Evolutionary conservation across 2,329 filamentous ascomycete species (phyloP).

Genomic region (Aspergillus versicolor): DNA sequence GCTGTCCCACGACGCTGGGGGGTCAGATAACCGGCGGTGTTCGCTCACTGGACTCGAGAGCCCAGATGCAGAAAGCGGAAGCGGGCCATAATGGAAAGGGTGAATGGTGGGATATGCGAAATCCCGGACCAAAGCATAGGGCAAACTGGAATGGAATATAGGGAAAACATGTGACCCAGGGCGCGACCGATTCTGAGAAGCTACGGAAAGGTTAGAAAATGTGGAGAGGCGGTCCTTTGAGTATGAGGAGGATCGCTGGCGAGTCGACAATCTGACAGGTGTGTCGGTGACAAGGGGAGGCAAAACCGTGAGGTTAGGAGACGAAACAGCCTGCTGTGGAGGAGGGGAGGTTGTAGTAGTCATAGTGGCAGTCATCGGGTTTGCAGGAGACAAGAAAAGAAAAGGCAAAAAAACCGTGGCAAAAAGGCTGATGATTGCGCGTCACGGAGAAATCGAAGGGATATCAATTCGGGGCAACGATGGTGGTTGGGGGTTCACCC

Average conservation of each 20-base stretch:
- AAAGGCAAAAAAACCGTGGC: constrained; percentile 7
- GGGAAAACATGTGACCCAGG: constrained; percentile 80
- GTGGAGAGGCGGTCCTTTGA: constrained; percentile 80
- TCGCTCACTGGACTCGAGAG: constrained; percentile 84
- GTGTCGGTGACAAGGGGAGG: constrained; percentile 54
- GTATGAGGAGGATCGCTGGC: constrained; percentile 71
- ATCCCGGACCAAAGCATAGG: constrained; percentile 90
- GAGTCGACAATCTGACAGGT: constrained; percentile 57
- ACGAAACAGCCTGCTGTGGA: constrained; percentile 28
- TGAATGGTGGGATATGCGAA: constrained; percentile 85
- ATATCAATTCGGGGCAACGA: constrained; percentile 18
- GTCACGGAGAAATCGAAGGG: constrained; percentile 11
- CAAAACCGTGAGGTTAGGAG: constrained; percentile 31
- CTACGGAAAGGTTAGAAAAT: constrained; percentile 70
- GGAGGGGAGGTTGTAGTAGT: constrained; percentile 36
- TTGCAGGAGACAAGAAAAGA: constrained; percentile 3
- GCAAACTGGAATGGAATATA: constrained; percentile 77
- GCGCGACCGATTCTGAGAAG: constrained; percentile 63
- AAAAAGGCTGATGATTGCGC: constrained; percentile 11
- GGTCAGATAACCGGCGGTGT: constrained; percentile 76
- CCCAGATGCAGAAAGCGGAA: constrained; percentile 68
- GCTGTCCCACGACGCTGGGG: constrained; percentile 70
- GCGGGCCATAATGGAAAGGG: constrained; percentile 91
- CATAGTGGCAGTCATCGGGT: constrained; percentile 34
- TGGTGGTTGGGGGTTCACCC: constrained; percentile 23